Conservation (phyloP, 1,284 basidiomycete species). For the Cutaneotrichosporon sp. region DNA sequence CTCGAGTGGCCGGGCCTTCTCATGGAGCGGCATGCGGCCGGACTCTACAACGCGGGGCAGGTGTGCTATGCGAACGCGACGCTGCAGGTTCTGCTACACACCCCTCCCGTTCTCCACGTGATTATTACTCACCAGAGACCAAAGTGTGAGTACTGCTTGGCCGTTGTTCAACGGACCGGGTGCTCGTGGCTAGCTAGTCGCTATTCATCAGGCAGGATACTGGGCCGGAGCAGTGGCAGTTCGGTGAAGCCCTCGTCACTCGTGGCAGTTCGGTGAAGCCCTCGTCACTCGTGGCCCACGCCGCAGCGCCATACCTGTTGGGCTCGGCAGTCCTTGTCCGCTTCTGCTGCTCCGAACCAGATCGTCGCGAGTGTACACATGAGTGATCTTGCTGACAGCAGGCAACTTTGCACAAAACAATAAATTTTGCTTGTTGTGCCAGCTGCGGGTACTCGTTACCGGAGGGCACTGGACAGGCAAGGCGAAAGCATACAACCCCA, state of each 20-base stretch:
- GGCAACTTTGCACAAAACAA: constrained; percentile 12
- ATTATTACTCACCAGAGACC: constrained; percentile 56
- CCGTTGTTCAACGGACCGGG: neutral
- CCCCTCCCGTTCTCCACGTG: constrained; percentile 75
- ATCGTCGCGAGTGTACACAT: too few species aligned
- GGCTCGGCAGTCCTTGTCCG: too few species aligned
- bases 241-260: too few species aligned
- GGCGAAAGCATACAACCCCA: constrained; percentile 53
- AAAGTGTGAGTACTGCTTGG: constrained; percentile 36
- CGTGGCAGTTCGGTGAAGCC: too few species aligned
- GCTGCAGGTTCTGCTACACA: constrained; percentile 89
- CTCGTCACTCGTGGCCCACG: too few species aligned
- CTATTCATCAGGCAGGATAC: too few species aligned
- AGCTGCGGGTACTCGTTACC: constrained; percentile 51
- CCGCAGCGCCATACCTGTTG: too few species aligned
- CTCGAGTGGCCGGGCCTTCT: constrained; percentile 32
- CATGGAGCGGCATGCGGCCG: constrained; percentile 43
- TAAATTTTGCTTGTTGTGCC: constrained; percentile 73
- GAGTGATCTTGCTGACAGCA: constrained; percentile 10
- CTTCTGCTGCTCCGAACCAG: too few species aligned
- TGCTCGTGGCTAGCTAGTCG: too few species aligned
- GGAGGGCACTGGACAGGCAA: constrained; percentile 30
- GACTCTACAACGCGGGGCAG: constrained; percentile 87
- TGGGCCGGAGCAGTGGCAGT: too few species aligned
- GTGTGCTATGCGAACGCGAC: constrained; percentile 97